Evolutionary conservation across 2,329 filamentous ascomycete genomes (phyloP).

Genomic region (Didymella keratinophila): DNA sequence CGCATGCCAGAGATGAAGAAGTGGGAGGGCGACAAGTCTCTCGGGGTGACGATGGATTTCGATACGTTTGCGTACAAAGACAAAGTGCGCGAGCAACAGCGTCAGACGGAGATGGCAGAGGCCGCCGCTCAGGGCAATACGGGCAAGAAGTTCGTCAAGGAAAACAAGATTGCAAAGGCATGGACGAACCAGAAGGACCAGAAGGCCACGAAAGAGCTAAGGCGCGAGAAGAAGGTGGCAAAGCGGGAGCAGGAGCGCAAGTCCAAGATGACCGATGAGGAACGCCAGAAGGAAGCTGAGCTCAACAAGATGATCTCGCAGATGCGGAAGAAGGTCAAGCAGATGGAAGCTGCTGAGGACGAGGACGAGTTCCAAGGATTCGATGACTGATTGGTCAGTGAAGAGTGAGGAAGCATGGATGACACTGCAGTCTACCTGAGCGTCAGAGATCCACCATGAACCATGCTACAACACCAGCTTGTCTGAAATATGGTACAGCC

Average conservation of each 20-base stretch:
- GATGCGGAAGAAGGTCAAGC: slow-evolving; percentile 38
- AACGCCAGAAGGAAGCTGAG: slow-evolving; percentile 46
- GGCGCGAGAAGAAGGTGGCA: slow-evolving; percentile 46
- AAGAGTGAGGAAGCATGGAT: neutral
- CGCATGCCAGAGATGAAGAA: slow-evolving; percentile 84
- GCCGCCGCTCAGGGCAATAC: slow-evolving; percentile 35
- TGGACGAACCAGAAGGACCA: slow-evolving; percentile 51
- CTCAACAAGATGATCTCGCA: slow-evolving; percentile 43
- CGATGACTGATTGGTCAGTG: slow-evolving; percentile 35
- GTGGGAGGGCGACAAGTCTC: slow-evolving; percentile 54
- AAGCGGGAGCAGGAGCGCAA: slow-evolving; percentile 43
- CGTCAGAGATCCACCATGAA: neutral
- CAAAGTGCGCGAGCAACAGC: slow-evolving; percentile 53
- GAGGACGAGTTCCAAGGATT: slow-evolving; percentile 48
- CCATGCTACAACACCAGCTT: neutral
- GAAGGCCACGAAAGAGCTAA: slow-evolving; percentile 40
- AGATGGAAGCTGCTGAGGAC: slow-evolving; percentile 34
- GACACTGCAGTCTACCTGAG: neutral
- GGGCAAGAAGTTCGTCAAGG: slow-evolving; percentile 34
- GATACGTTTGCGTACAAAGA: slow-evolving; percentile 55
- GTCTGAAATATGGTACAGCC: neutral
- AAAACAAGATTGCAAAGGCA: slow-evolving; percentile 39
- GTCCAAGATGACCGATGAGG: slow-evolving; percentile 37
- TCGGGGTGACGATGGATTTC: slow-evolving; percentile 53
- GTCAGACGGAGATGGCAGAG: slow-evolving; percentile 47